A percentile compares a stretch with the other conserved stretches of the same genome.
phyloP scores from a whole-genome alignment of 2,329 filamentous ascomycete species.

The Aureobasidium sp. region DNA sequence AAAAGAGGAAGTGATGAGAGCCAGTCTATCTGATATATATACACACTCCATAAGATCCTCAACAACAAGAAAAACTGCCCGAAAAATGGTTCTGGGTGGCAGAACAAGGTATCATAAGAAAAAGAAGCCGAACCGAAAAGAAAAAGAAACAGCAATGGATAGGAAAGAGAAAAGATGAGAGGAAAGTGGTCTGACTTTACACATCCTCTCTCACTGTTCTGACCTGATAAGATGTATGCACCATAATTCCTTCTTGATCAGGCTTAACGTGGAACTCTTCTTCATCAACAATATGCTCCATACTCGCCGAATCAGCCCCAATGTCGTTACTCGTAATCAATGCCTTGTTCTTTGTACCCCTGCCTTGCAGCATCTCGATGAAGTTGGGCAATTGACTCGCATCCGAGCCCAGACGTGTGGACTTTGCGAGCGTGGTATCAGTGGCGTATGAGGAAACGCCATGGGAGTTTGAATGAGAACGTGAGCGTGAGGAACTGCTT shows the following conservation, averaged over 20 bases:
- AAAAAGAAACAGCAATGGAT: not conserved
- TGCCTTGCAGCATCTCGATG: conserved; percentile 1
- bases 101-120: not conserved
- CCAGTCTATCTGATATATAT: not conserved
- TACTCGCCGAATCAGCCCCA: not conserved
- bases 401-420: not conserved
- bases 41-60: not conserved
- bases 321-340: not conserved
- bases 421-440: not conserved
- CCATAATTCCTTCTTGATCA: conserved; percentile 9
- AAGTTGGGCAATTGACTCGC: not conserved
- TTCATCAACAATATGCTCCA: conserved; percentile 5
- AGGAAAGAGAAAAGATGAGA: not conserved
- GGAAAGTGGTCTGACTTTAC: not conserved
- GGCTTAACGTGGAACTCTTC: not conserved
- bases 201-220: conserved; percentile 5
- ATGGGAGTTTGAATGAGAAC: not conserved
- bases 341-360: not conserved
- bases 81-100: not conserved
- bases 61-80: not conserved
- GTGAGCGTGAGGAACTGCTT: not conserved
- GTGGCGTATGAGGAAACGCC: not conserved
- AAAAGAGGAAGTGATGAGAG: not conserved
- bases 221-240: conserved; percentile 13
- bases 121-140: not conserved